phyloP scores from a whole-genome alignment of 306 rosid genomes.

The Carpinus fangiana region DNA sequence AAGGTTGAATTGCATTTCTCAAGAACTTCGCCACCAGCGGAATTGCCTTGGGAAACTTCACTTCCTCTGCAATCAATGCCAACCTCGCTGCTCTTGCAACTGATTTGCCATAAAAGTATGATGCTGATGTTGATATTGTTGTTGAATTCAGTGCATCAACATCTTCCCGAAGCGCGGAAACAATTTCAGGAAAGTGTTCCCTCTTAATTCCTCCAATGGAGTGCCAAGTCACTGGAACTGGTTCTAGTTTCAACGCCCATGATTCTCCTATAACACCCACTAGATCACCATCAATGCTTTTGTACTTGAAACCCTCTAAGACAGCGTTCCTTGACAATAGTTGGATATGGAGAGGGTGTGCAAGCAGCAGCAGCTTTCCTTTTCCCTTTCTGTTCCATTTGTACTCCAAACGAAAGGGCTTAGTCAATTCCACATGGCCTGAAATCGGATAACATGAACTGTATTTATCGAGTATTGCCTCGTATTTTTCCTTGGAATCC shows the following conservation, averaged over 20 bases:
- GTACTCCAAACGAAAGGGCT: constrained; percentile 62
- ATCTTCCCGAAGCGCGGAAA: constrained; percentile 59
- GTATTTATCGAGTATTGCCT: constrained; percentile 57
- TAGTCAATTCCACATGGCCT: constrained; percentile 56
- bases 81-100: constrained; percentile 83
- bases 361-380: constrained; percentile 78
- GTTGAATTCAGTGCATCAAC: constrained; percentile 53
- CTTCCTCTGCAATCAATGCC: constrained; percentile 88
- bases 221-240: constrained; percentile 81
- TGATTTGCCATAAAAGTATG: constrained; percentile 73
- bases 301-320: constrained; percentile 62
- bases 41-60: constrained; percentile 51
- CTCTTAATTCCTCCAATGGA: constrained; percentile 54
- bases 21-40: constrained; percentile 54
- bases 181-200: constrained; percentile 51
- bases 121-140: constrained; percentile 43
- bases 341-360: constrained; percentile 82
- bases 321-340: constrained; percentile 43
- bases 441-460: constrained; percentile 76
- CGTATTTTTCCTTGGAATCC: constrained; percentile 40
- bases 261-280: constrained; percentile 87
- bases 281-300: constrained; percentile 82
- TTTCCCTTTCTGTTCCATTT: constrained; percentile 68
- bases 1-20: constrained; percentile 75
- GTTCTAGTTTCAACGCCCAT: constrained; percentile 64